Evolutionary conservation across 2,329 filamentous ascomycete genomes (phyloP).

Genomic region (Aspergillus spinulosporus): DNA sequence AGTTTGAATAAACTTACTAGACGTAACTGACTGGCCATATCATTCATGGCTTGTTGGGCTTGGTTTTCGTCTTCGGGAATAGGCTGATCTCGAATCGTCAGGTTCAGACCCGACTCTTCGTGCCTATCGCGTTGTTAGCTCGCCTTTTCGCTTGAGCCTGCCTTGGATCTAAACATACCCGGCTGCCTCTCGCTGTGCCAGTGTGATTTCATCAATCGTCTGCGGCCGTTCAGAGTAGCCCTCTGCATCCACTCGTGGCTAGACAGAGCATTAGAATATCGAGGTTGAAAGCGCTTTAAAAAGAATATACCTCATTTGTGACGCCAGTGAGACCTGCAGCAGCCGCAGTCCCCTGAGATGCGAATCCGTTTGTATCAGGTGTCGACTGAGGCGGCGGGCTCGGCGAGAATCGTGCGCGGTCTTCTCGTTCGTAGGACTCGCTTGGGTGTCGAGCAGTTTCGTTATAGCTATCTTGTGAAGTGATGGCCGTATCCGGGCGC

Average conservation of each 20-base stretch:
- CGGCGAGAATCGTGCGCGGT: slow-evolving; percentile 21
- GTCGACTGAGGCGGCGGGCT: slow-evolving; percentile 25
- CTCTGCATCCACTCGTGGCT: slow-evolving; percentile 41
- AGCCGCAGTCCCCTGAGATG: slow-evolving; percentile 20
- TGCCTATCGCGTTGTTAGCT: slow-evolving; percentile 30
- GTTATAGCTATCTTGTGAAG: slow-evolving; percentile 25
- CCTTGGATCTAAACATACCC: slow-evolving; percentile 32
- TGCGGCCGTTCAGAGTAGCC: slow-evolving; percentile 43
- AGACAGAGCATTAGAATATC: slow-evolving; percentile 16
- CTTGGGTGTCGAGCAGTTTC: slow-evolving; percentile 29
- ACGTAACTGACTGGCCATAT: slow-evolving; percentile 51
- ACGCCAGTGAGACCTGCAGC: slow-evolving; percentile 23
- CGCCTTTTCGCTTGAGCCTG: slow-evolving; percentile 30
- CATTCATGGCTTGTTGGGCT: slow-evolving; percentile 50
- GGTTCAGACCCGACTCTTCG: slow-evolving; percentile 48
- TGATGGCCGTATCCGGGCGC: slow-evolving; percentile 35
- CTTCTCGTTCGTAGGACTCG: slow-evolving; percentile 29
- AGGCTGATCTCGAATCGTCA: slow-evolving; percentile 51
- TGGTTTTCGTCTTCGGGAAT: slow-evolving; percentile 52
- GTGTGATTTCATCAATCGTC: slow-evolving; percentile 47
- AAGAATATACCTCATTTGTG: slow-evolving; percentile 26
- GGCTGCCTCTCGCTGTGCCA: slow-evolving; percentile 47
- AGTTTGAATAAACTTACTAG: slow-evolving; percentile 33
- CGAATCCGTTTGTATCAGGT: slow-evolving; percentile 30
- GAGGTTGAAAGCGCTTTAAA: not conserved